phyloP scores from a whole-genome alignment of 306 rosid species.

The Glycyrrhiza uralensis region DNA sequence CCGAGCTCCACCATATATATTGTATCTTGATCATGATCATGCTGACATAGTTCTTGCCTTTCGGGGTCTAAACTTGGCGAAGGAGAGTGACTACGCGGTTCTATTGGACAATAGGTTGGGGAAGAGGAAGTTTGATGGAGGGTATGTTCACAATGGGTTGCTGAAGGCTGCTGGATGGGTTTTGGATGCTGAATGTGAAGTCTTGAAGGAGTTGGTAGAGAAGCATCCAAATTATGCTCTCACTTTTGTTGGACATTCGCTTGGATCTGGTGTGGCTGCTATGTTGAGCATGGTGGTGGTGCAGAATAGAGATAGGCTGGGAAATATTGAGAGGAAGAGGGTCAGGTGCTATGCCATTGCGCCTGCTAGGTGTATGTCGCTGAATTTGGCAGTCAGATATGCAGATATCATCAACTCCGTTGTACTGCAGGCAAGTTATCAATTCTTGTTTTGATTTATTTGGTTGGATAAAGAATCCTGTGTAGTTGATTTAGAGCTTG shows the following conservation, averaged over 20 bases:
- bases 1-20: slow-evolving; percentile 68
- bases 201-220: slow-evolving; percentile 57
- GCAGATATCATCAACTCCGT: slow-evolving; percentile 89
- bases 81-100: slow-evolving; percentile 83
- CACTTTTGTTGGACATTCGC: slow-evolving; percentile 86
- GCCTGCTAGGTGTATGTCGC: slow-evolving; percentile 89
- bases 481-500: slow-evolving; percentile 8
- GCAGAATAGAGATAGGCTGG: slow-evolving; percentile 58
- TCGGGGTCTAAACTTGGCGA: slow-evolving; percentile 84
- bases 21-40: slow-evolving; percentile 80
- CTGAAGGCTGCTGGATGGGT: slow-evolving; percentile 76
- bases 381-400: slow-evolving; percentile 88
- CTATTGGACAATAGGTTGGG: slow-evolving; percentile 83
- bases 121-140: slow-evolving; percentile 79
- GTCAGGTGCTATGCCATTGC: slow-evolving; percentile 88
- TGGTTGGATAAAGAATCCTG: neutral
- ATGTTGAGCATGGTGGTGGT: slow-evolving; percentile 71
- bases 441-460: neutral
- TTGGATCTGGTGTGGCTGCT: slow-evolving; percentile 89
- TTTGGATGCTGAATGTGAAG: slow-evolving; percentile 61
- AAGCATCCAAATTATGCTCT: slow-evolving; percentile 67
- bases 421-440: slow-evolving; percentile 79
- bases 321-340: slow-evolving; percentile 70
- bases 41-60: slow-evolving; percentile 79
- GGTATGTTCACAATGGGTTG: slow-evolving; percentile 95